A percentile compares a stretch with the other conserved stretches of the same genome.
These are phyloP conservation scores for Pyrenophora seminiperda DNA, from an alignment of 2,329 filamentous ascomycete genomes.

Conservation along the genomic window DNA sequence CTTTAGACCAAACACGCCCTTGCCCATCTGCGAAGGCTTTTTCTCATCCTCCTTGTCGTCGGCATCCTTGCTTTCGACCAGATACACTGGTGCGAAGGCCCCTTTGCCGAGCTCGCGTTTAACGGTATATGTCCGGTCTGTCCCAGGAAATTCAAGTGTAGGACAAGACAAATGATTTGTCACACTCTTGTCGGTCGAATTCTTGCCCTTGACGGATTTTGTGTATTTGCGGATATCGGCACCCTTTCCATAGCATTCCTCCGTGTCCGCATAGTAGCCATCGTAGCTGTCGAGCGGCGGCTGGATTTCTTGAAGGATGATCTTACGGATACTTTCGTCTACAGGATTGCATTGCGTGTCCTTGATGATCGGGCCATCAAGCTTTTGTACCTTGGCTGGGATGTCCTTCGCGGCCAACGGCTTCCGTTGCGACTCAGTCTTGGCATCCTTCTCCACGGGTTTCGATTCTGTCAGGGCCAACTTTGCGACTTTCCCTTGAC, in stretches of 20 bases:
- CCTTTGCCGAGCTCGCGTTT: conserved; percentile 88
- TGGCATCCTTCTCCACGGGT: conserved; percentile 31
- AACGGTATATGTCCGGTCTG: conserved; percentile 72
- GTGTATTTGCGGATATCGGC: conserved; percentile 81
- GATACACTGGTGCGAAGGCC: conserved; percentile 93
- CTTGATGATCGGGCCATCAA: conserved; percentile 75
- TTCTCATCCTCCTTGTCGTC: conserved; percentile 52
- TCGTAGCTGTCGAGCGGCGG: conserved; percentile 75
- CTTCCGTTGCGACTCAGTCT: conserved; percentile 20
- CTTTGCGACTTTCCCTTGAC: conserved; percentile 54
- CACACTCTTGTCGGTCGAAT: conserved; percentile 64
- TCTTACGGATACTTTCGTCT: conserved; percentile 72
- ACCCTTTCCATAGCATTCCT: conserved; percentile 67
- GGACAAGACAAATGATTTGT: conserved; percentile 65
- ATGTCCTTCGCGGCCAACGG: conserved; percentile 42
- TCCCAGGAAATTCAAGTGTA: conserved; percentile 69
- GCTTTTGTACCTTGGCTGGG: conserved; percentile 47
- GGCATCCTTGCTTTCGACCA: conserved; percentile 74
- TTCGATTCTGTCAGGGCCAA: conserved; percentile 57
- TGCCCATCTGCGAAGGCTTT: conserved; percentile 62
- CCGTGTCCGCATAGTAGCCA: conserved; percentile 77
- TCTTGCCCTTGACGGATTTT: conserved; percentile 64
- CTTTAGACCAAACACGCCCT: conserved; percentile 62
- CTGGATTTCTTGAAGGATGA: conserved; percentile 75
- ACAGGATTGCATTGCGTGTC: conserved; percentile 89